Evolutionary conservation across 805 yeast genomes (phyloP).

Genomic region (Teunomyces gatunensis): DNA sequence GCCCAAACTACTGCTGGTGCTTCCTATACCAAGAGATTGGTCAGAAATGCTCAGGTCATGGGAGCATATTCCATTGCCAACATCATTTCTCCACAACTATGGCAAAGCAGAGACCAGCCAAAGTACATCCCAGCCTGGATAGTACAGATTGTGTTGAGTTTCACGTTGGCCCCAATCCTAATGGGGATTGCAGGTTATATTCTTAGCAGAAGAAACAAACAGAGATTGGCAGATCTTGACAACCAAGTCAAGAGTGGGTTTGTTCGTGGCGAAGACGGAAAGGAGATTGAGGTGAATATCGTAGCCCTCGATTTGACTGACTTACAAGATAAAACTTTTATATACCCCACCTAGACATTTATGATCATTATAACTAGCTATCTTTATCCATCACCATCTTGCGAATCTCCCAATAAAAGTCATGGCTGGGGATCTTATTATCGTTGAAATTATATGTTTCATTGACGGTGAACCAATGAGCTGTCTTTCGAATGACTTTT

Average conservation of each 20-base stretch:
- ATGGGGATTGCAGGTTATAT: constrained; percentile 45
- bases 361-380: background rate
- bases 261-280: constrained; percentile 29
- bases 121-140: constrained; percentile 38
- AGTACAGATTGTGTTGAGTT: constrained; percentile 54
- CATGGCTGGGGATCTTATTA: constrained; percentile 4
- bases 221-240: constrained; percentile 27
- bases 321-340: constrained; percentile 48
- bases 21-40: constrained; percentile 46
- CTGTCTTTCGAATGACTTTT: constrained; percentile 31
- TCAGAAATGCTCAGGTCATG: constrained; percentile 46
- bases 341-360: constrained; percentile 38
- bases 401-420: constrained; percentile 40
- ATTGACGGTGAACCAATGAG: constrained; percentile 36
- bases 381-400: constrained; percentile 38
- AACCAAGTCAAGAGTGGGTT: constrained; percentile 23
- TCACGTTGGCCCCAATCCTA: constrained; percentile 43
- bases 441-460: constrained; percentile 22
- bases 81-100: constrained; percentile 55
- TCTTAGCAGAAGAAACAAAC: constrained; percentile 42
- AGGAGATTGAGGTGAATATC: constrained; percentile 30
- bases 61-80: constrained; percentile 48
- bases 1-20: constrained; percentile 38
- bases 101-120: constrained; percentile 49
- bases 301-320: constrained; percentile 55